Evolutionary conservation across 2,329 filamentous ascomycete genomes (phyloP), one percentile per base, ranked within the genome.

Genomic region (Macrophomina phaseolina): DNA sequence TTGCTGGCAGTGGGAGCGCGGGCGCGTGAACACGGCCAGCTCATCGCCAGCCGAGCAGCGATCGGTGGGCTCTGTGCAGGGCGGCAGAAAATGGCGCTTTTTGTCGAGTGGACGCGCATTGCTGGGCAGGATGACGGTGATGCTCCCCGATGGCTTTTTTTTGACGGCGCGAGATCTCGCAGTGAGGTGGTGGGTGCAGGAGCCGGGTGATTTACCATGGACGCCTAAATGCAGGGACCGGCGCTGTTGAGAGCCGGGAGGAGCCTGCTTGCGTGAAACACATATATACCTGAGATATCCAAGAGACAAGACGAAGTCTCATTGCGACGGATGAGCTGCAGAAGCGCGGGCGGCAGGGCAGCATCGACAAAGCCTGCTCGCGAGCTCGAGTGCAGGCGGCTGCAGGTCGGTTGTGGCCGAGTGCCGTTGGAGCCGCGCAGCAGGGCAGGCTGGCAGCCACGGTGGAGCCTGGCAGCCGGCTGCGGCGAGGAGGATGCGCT

Each of bases 161-260:
- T 34, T 28, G 12, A 18, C 11, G 16, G 55, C 16, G 40, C 28
- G 28, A 61, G 56, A 61, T 61, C 56, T 61, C 40, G 53, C 53
- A 58, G 46, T n/a, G 18, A 14, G n/a, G 36, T 58, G 38, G 53
- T 60, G 55, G 42, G 55, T 60, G 55, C 55, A 7, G 18, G 3
- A 23, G 56, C 58, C 58, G 58, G 58, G 42, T 62, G 58, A 62
- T 62, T 49, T 38, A 40, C 58, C 58, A 48, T 49, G 58, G 58
- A 28, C 58, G 58, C 58, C 58, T 62, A 8, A 62, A 62, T 18
- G 58, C 45, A 62, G 58, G 58, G 58, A 36, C 58, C 49, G 45
- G 30, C 45, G 56, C 56, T 46, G 40, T 32, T 34, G 40, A n/a
- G 55, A 11, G 34, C 58, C n/a, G 58, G 42, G 40, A 28, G 32